Evolutionary conservation across 768 basidiomycete species (phyloP).

Genomic region (Boletus reticulatus): DNA sequence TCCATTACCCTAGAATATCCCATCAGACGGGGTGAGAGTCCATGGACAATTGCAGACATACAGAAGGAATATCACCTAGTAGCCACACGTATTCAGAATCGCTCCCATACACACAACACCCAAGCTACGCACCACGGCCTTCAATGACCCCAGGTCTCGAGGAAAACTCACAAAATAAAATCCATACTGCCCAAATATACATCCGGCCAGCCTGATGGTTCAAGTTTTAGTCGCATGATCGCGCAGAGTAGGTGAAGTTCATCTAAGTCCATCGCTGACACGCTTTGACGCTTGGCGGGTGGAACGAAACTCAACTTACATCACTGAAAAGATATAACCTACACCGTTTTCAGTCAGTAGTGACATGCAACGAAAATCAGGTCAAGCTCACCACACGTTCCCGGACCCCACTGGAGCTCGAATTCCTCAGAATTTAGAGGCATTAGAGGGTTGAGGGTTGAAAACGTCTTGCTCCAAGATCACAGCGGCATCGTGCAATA

Average conservation of each 20-base stretch:
- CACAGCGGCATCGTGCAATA: too few species aligned
- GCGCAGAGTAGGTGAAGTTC: too few species aligned
- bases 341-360: neutral
- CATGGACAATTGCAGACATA: neutral
- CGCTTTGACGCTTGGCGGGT: neutral
- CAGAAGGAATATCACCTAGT: slow-evolving; percentile 2
- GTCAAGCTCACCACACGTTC: slow-evolving; percentile 1
- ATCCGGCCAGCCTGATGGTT: slow-evolving; percentile 6
- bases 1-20: neutral
- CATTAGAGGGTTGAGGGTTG: neutral
- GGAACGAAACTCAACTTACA: neutral
- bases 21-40: neutral
- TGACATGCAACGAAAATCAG: neutral
- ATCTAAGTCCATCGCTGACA: too few species aligned
- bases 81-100: neutral
- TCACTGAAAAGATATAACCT: slow-evolving; percentile 2
- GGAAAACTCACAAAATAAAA: slow-evolving; percentile 11
- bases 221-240: neutral
- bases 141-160: slow-evolving; percentile 3
- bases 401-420: neutral
- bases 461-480: too few species aligned
- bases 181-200: slow-evolving; percentile 6
- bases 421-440: neutral
- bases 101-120: too few species aligned
- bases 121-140: neutral